phyloP scores from a whole-genome alignment of 169 alveolate species.

The Amoebophrya sp. region DNA sequence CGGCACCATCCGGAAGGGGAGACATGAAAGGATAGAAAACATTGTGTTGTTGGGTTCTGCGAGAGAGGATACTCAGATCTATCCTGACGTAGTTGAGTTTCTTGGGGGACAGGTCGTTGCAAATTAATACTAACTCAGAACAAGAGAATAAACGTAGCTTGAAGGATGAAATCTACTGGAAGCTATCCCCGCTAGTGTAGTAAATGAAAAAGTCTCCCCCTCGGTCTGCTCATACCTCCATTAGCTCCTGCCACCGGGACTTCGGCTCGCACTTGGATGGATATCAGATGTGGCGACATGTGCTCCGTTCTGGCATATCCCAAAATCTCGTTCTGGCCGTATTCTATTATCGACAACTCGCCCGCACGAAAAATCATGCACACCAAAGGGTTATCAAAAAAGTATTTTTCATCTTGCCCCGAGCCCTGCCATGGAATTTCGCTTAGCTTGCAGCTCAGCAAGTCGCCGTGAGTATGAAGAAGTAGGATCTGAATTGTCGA shows the following conservation, averaged over 20 bases:
- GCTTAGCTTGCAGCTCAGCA: conserved; percentile 66
- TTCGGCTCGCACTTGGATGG: neutral
- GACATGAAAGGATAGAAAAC: conserved; percentile 55
- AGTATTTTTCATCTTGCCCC: conserved; percentile 67
- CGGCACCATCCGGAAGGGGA: no score
- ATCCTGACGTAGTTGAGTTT: no score
- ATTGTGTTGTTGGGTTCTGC: conserved; percentile 52
- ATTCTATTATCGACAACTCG: conserved; percentile 81
- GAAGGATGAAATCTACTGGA: no score
- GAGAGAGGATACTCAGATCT: no score
- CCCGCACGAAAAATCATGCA: conserved; percentile 83
- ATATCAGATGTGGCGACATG: conserved; percentile 74
- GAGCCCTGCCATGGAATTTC: conserved; percentile 81
- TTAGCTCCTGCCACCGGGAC: neutral
- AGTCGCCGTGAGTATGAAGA: no score
- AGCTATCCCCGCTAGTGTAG: no score
- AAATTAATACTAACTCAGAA: no score
- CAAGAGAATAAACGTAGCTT: no score
- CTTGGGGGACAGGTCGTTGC: no score
- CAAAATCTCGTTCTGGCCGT: conserved; percentile 77
- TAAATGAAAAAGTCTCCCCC: no score
- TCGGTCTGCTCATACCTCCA: no score
- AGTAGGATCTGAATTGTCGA: no score
- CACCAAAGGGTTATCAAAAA: conserved; percentile 64
- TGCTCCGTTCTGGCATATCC: conserved; percentile 85